Percentiles rank a stretch among this genome's conserved stretches.
Evolutionary conservation across 192 early-diverging fungal genomes (phyloP).

Genomic region (Coemansia sp.): DNA sequence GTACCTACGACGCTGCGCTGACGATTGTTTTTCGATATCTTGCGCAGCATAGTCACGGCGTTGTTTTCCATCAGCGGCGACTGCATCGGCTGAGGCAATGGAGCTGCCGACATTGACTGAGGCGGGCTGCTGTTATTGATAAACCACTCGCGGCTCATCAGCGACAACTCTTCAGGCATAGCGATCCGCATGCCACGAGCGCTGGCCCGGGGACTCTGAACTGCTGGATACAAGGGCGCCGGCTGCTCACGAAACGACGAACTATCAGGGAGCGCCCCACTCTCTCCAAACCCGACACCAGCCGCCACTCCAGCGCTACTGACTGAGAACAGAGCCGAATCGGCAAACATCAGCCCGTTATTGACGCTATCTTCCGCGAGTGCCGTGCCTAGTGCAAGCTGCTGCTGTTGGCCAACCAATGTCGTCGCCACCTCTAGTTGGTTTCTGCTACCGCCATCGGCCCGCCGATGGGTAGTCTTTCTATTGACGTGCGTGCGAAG

Average conservation of each 20-base stretch:
- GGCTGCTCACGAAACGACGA: neutral
- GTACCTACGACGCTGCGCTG: slow-evolving; percentile 8
- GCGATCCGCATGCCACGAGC: slow-evolving; percentile 24
- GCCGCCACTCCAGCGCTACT: neutral
- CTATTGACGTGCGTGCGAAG: slow-evolving; percentile 60
- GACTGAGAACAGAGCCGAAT: slow-evolving; percentile 1
- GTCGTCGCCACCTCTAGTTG: neutral
- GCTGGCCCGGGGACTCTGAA: neutral
- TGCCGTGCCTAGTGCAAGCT: neutral
- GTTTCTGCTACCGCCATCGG: neutral
- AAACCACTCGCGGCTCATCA: slow-evolving; percentile 28
- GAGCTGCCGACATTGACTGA: neutral
- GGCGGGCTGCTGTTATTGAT: slow-evolving; percentile 3
- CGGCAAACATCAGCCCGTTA: neutral
- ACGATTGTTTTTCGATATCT: slow-evolving; percentile 41
- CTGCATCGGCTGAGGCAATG: slow-evolving; percentile 17
- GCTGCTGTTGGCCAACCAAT: slow-evolving; percentile 3
- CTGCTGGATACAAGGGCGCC: neutral
- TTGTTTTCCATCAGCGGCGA: slow-evolving; percentile 45
- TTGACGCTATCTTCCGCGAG: neutral
- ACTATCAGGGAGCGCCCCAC: neutral
- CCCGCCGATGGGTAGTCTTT: slow-evolving; percentile 29
- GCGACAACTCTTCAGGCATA: slow-evolving; percentile 20
- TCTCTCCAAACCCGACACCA: neutral
- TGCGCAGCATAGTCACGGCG: slow-evolving; percentile 47